These are phyloP conservation scores for Batkoa obscura DNA, from an alignment of 371 early-diverging fungal genomes.

Conservation along the genomic window DNA sequence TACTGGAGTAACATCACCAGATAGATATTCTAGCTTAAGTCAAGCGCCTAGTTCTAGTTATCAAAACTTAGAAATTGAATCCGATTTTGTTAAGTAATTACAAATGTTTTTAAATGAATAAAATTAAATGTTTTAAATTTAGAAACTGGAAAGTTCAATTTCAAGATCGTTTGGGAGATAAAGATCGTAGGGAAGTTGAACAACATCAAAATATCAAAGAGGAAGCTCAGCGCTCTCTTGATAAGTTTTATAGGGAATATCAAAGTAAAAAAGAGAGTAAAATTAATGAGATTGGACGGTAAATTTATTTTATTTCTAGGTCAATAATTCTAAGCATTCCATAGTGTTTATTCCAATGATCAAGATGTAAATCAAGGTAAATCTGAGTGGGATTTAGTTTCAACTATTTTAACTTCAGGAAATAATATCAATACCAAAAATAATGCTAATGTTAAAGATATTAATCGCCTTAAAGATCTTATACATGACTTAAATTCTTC, in stretches of 20 bases:
- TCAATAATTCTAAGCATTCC: background rate
- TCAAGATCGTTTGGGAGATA: conserved; percentile 1
- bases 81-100: background rate
- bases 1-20: background rate
- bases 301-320: background rate
- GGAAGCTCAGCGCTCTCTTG: background rate
- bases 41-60: background rate
- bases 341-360: background rate
- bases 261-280: background rate
- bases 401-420: background rate
- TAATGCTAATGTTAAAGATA: background rate
- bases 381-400: background rate
- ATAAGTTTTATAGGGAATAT: background rate
- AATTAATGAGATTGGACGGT: background rate
- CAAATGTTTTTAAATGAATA: too few species aligned
- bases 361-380: background rate
- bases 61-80: background rate
- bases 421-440: background rate
- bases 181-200: background rate
- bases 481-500: background rate
- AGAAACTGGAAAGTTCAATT: conserved; percentile 3
- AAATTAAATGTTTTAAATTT: background rate
- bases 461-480: background rate
- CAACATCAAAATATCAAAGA: background rate
- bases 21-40: background rate